Conservation (phyloP, 768 basidiomycete genomes). For the Serendipita sp. region DNA sequence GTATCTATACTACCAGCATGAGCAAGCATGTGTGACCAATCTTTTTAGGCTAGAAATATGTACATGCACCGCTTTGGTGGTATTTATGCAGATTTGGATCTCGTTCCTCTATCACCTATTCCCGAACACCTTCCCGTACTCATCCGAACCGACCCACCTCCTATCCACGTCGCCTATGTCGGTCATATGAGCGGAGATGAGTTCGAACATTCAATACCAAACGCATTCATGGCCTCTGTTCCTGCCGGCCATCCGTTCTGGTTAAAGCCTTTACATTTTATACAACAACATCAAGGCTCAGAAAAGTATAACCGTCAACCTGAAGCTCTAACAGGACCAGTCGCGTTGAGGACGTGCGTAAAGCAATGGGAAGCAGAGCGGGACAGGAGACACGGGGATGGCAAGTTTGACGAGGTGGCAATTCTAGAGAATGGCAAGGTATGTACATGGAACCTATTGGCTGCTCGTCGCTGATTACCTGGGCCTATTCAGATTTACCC, state of each 20-base stretch:
- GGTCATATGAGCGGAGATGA: conserved; percentile 1
- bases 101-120: background rate
- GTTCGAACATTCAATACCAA: conserved; percentile 4
- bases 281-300: background rate
- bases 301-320: conserved; percentile 1
- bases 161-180: background rate
- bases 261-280: background rate
- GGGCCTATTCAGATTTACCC: background rate
- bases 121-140: background rate
- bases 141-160: background rate
- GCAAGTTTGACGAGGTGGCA: background rate
- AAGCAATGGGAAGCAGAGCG: background rate
- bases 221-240: conserved; percentile 1
- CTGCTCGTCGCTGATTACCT: background rate
- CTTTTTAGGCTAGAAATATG: background rate
- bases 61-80: conserved; percentile 1
- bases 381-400: background rate
- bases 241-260: conserved; percentile 3
- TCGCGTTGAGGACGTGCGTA: background rate
- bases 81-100: conserved; percentile 1
- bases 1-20: background rate
- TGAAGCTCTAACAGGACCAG: background rate
- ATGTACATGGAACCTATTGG: background rate
- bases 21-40: background rate
- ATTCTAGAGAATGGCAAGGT: conserved; percentile 3